These are phyloP conservation scores for Podospora comata DNA, from an alignment of 495 filamentous ascomycete genomes.

Conservation along the genomic window DNA sequence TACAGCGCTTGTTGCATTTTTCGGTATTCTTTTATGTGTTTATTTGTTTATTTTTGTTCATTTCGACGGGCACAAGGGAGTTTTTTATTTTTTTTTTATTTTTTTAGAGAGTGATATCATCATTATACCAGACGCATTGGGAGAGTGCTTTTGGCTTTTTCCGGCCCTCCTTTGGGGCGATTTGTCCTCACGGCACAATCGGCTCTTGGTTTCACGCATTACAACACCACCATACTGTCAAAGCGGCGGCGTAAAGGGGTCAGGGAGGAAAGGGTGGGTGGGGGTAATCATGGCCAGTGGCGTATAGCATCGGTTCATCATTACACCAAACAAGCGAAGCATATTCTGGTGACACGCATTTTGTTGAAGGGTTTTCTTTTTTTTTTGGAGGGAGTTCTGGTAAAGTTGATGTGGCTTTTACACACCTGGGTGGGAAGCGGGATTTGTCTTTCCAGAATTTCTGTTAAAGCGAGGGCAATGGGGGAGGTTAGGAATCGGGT, in stretches of 20 bases:
- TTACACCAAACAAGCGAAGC: constrained; percentile 20
- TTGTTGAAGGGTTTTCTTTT: constrained; percentile 5
- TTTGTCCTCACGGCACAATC: constrained; percentile 27
- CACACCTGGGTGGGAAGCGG: background rate
- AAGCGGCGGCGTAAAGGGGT: constrained; percentile 23
- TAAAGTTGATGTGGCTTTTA: constrained; percentile 14
- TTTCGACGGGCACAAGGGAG: constrained; percentile 16
- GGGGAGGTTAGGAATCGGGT: background rate
- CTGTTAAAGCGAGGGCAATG: background rate
- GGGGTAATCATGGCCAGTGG: constrained; percentile 16
- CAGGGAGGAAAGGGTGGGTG: constrained; percentile 12
- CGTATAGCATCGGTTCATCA: constrained; percentile 25
- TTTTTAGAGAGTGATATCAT: constrained; percentile 19
- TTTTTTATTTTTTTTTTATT: constrained; percentile 24
- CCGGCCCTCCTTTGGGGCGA: constrained; percentile 23
- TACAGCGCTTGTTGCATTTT: constrained; percentile 7
- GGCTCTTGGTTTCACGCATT: constrained; percentile 24
- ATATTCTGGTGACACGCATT: background rate
- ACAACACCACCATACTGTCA: constrained; percentile 26
- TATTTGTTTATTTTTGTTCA: constrained; percentile 15
- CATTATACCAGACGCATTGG: constrained; percentile 16
- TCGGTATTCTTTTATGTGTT: background rate
- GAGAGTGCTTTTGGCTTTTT: constrained; percentile 21
- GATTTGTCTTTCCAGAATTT: constrained; percentile 3
- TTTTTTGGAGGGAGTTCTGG: constrained; percentile 13